A percentile compares a stretch with the other conserved stretches of the same genome.
These are phyloP conservation scores for Daldinia childiae DNA, from an alignment of 495 filamentous ascomycete genomes.

Conservation along the genomic window DNA sequence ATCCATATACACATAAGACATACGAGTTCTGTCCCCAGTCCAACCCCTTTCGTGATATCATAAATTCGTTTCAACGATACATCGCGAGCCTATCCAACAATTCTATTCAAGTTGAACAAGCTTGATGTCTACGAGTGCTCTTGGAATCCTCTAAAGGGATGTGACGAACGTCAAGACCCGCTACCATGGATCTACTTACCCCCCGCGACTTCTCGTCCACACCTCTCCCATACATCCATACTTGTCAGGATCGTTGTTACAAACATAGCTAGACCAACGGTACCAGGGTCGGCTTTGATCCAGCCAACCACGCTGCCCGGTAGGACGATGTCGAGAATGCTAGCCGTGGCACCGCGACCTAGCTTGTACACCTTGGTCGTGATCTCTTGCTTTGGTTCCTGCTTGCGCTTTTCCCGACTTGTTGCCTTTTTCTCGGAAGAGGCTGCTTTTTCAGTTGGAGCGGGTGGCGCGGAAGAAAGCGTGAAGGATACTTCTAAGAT, in stretches of 20 bases:
- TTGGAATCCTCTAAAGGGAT: background rate
- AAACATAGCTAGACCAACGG: constrained; percentile 63
- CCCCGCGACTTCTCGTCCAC: constrained; percentile 47
- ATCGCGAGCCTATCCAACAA: background rate
- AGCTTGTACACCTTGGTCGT: constrained; percentile 44
- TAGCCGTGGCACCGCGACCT: constrained; percentile 56
- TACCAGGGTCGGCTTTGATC: constrained; percentile 56
- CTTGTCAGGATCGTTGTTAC: constrained; percentile 66
- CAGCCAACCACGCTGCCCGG: constrained; percentile 66
- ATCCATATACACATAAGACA: background rate
- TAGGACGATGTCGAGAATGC: constrained; percentile 65
- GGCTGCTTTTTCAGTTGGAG: constrained; percentile 1
- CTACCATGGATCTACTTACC: background rate
- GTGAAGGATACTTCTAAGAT: constrained; percentile 41
- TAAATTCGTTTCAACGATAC: background rate
- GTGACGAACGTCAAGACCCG: background rate
- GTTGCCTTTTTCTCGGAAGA: background rate
- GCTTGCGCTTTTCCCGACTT: constrained; percentile 10
- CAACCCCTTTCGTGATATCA: background rate
- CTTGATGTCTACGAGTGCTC: background rate
- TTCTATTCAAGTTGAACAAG: background rate
- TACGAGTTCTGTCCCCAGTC: background rate
- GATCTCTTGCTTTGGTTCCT: constrained; percentile 20
- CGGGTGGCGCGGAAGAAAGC: constrained; percentile 30
- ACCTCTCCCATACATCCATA: constrained; percentile 67